Percentiles rank a stretch among this genome's conserved stretches.
These are phyloP conservation scores for Scytalidium sp. DNA, from an alignment of 2,329 filamentous ascomycete species.

Conservation along the genomic window DNA sequence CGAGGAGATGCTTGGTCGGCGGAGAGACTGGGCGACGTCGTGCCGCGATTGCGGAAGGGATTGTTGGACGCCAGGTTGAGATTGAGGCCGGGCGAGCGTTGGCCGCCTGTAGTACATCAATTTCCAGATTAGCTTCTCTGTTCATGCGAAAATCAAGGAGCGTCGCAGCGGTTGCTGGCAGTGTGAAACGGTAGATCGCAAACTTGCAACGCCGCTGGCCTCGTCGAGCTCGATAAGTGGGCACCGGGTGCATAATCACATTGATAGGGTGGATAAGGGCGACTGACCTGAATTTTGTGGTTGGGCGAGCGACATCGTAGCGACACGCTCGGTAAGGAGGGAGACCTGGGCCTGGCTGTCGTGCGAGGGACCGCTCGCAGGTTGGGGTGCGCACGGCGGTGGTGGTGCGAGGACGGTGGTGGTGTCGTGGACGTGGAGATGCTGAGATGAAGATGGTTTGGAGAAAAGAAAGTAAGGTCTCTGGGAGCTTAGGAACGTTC, in stretches of 20 bases:
- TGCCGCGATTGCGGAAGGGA: slow-evolving; percentile 71
- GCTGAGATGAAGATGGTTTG: no score
- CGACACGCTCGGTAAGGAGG: slow-evolving; percentile 10
- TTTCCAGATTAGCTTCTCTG: neutral
- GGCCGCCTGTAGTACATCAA: slow-evolving; percentile 17
- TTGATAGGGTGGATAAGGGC: slow-evolving; percentile 16
- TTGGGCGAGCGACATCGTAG: slow-evolving; percentile 27
- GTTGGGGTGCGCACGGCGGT: neutral
- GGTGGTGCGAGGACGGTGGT: no score
- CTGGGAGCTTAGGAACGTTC: no score
- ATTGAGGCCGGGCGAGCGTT: slow-evolving; percentile 51
- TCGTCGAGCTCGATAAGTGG: slow-evolving; percentile 21
- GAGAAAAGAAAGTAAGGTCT: no score
- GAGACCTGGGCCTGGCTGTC: neutral
- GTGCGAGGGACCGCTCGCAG: neutral
- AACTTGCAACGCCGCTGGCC: slow-evolving; percentile 26
- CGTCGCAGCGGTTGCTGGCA: neutral
- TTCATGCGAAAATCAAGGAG: neutral
- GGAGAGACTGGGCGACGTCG: slow-evolving; percentile 50
- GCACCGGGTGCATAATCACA: slow-evolving; percentile 16
- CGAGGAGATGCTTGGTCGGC: slow-evolving; percentile 52
- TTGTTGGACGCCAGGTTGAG: slow-evolving; percentile 74
- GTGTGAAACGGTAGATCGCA: slow-evolving; percentile 25
- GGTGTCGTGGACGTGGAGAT: no score
- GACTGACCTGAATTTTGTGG: slow-evolving; percentile 24